phyloP scores from a whole-genome alignment of 2,329 filamentous ascomycete genomes.

The Beauveria sp. region DNA sequence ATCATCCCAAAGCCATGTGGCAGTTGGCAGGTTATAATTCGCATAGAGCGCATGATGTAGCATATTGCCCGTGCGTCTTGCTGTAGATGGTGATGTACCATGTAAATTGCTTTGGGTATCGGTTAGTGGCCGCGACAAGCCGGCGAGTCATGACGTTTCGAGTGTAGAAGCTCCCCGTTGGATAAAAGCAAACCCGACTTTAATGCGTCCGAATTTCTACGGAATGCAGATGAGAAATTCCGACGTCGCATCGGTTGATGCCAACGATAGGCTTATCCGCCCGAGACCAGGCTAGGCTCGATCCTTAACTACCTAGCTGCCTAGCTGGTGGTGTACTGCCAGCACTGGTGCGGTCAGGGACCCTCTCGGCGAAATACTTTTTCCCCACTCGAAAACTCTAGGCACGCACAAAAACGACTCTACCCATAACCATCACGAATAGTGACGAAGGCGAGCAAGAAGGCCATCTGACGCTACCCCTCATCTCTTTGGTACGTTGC shows the following conservation, averaged over 20 bases:
- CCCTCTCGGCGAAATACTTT: constrained; percentile 24
- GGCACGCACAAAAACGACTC: constrained; percentile 36
- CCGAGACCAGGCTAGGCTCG: neutral
- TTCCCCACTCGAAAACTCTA: constrained; percentile 36
- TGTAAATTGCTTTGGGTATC: no score
- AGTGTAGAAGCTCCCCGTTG: neutral
- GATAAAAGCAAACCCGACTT: neutral
- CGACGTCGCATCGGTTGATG: neutral
- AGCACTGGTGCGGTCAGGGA: constrained; percentile 4
- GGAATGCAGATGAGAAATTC: neutral
- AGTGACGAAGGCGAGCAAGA: constrained; percentile 12
- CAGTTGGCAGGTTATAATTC: no score
- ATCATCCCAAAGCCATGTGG: no score
- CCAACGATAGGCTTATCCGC: neutral
- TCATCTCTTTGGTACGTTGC: constrained; percentile 26
- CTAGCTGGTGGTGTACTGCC: no score
- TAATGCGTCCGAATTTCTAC: neutral
- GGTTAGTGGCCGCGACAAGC: no score
- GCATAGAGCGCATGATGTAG: no score
- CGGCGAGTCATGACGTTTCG: no score
- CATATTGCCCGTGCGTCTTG: no score
- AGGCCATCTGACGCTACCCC: constrained; percentile 18
- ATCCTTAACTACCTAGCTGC: neutral
- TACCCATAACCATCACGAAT: constrained; percentile 12
- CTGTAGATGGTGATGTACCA: no score